Base-by-base conservation (phyloP, 352 stramenopile species). In the Globisporangium camurandrum region DNA sequence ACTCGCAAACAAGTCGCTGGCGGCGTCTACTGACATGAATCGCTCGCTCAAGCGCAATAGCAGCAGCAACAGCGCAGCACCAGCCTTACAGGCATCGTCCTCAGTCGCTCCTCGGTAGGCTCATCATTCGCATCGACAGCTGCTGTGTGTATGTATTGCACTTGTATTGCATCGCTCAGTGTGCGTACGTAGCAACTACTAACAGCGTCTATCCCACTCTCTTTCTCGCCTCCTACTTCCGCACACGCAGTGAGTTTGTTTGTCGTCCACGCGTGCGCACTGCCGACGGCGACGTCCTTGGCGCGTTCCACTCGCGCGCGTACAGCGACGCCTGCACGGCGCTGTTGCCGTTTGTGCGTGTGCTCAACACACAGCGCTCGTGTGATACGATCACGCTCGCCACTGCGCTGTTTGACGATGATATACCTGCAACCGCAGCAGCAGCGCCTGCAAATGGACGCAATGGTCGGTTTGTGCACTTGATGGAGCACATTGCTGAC, bases 371-470 rank as follows among this genome's bases (percentile, higher is more conserved):
- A 12, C 50, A 66, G 33, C 66, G 82, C 31, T 88, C 75, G 17
- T 93, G 82, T 39, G 82, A 93, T 49, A 86, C 79, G 0, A 47
- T 90, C 37, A 59, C 61, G 31, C 55, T 84, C 12, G 72, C 66
- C 16, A 66, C 80, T 45, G 64, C 51, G 10, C 67, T 72, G 59
- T 79, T 67, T 44, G 46, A 56, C 46, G 4, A 9, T 12, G 31
- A 10, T 10, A 3, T 37, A 2, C 11, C 31, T 20, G 14, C 6
- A 23, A 19, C 19, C 16, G 1, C 17, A 41, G n/a, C 17, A 49
- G 30, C 40, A 44, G 33, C 40, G 56, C 31, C 23, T 39, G 16
- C 8, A 7, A 12, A 17, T 19, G 22, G 22, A 36, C 51, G 28
- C 24, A 42, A 36, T 17, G 19, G 26, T 31, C 43, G 57, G 2